Base-by-base conservation (phyloP, 345 rosid genomes). In the Geranium brycei region DNA sequence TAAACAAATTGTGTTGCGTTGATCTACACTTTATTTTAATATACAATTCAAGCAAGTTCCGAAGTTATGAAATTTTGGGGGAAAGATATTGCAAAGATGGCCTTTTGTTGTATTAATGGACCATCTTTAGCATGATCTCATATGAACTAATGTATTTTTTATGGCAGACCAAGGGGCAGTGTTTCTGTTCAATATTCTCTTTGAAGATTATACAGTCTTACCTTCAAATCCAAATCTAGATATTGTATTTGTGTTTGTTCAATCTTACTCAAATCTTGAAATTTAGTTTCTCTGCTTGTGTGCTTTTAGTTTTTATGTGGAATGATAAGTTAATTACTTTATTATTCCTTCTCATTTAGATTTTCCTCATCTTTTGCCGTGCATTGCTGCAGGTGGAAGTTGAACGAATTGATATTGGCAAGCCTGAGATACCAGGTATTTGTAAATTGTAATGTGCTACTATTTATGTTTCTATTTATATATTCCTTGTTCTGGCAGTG, bases 361-460 rank as follows among this genome's bases (percentile, higher is more conserved):
- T 30, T 18, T 68, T 16, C 32, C 55, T 17, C 15, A 3, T 51
- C 32, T 35, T 4, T 55, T 62, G 13, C 55, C 62, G 51, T 31
- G 57, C 32, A 15, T 63, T 65, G 71, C 38, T 62, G 12, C 71
- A 83, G 97, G 91, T 88, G 66, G 88, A 86, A 73, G 93, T 88
- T 69, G 97, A 91, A 69, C 78, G 78, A 68, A 87, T 91, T 68
- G 91, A 91, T 72, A 78, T 88, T 64, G 85, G 85, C 40, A 84
- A 73, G 60, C 80, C 80, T 10, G 84, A 74, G 57, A 71, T 68
- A 65, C 68, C 80, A 75, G 91, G 91, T 85, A 73, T 66, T 62
- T 70, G 11, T 59, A 56, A 73, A 64, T 62, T 70, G 11, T 59
- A 56, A 19, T 67, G 17, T 71, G 17, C 30, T 66, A n/a, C 30